Evolutionary conservation across 2,329 filamentous ascomycete species (phyloP).

Genomic region (Aschersonia sp.): DNA sequence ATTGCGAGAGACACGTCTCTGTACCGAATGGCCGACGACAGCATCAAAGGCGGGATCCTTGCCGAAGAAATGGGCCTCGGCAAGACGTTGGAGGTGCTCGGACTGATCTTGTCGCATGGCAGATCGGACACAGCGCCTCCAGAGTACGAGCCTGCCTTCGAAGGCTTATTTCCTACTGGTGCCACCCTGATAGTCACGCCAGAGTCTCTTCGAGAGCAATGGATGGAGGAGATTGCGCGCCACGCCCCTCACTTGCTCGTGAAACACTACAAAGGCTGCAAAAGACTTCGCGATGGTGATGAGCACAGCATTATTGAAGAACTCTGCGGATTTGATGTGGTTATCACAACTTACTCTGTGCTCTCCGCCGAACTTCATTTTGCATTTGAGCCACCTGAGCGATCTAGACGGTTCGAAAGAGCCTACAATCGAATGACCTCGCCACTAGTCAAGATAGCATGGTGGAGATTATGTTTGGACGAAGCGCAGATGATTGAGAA

Average conservation of each 20-base stretch:
- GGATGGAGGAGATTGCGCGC: constrained; percentile 42
- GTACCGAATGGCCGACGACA: constrained; percentile 27
- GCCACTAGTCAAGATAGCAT: constrained; percentile 66
- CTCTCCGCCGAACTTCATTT: constrained; percentile 73
- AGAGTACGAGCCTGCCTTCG: constrained; percentile 20
- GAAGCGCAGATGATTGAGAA: constrained; percentile 91
- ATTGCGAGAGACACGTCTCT: constrained; percentile 32
- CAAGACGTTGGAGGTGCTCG: constrained; percentile 65
- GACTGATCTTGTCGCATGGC: constrained; percentile 51
- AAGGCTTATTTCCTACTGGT: constrained; percentile 29
- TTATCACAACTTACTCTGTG: constrained; percentile 53
- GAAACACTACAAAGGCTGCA: constrained; percentile 40
- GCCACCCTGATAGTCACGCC: constrained; percentile 51
- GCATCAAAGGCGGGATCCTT: constrained; percentile 47
- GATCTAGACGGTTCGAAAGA: constrained; percentile 49
- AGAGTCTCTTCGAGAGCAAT: constrained; percentile 41
- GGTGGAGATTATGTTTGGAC: constrained; percentile 73
- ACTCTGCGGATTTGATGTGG: constrained; percentile 39
- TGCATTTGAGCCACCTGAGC: constrained; percentile 53
- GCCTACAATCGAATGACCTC: constrained; percentile 54
- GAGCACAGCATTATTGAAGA: constrained; percentile 25
- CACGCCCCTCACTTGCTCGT: constrained; percentile 45
- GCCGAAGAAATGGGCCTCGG: constrained; percentile 76
- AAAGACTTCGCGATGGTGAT: constrained; percentile 17
- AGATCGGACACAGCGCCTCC: constrained; percentile 2